Conservation (phyloP, 495 filamentous ascomycete genomes). For the Aspergillus indologenus region DNA sequence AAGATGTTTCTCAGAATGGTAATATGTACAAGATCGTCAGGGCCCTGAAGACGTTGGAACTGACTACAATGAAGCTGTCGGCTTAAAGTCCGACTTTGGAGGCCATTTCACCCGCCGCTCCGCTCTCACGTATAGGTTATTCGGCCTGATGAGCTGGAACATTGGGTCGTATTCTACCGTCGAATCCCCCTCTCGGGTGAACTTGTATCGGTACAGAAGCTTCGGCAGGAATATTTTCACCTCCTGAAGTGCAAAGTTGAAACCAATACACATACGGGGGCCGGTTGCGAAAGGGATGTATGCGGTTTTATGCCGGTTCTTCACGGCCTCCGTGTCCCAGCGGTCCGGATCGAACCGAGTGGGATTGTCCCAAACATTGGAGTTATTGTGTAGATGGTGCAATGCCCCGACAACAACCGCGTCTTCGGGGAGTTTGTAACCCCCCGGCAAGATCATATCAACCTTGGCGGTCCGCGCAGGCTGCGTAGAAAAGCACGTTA, state of each 20-base stretch:
- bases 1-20: neutral
- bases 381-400: constrained; percentile 51
- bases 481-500: too few species aligned
- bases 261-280: constrained; percentile 50
- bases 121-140: constrained; percentile 51
- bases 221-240: constrained; percentile 50
- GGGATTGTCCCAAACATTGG: constrained; percentile 49
- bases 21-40: neutral
- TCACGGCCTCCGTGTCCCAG: constrained; percentile 47
- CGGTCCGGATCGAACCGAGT: constrained; percentile 52
- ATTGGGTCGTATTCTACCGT: constrained; percentile 54
- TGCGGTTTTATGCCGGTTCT: constrained; percentile 36
- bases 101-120: constrained; percentile 32
- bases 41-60: neutral
- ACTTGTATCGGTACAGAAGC: constrained; percentile 53
- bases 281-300: constrained; percentile 56
- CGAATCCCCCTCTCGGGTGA: constrained; percentile 36
- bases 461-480: constrained; percentile 49
- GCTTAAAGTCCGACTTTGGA: neutral
- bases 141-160: constrained; percentile 51
- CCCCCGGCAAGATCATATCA: constrained; percentile 53
- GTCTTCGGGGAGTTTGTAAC: constrained; percentile 47
- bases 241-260: constrained; percentile 57
- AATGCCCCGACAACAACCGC: constrained; percentile 45
- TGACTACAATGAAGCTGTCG: neutral